Conservation (phyloP, 768 basidiomycete genomes). For the Boletus rufocinnamomeus region DNA sequence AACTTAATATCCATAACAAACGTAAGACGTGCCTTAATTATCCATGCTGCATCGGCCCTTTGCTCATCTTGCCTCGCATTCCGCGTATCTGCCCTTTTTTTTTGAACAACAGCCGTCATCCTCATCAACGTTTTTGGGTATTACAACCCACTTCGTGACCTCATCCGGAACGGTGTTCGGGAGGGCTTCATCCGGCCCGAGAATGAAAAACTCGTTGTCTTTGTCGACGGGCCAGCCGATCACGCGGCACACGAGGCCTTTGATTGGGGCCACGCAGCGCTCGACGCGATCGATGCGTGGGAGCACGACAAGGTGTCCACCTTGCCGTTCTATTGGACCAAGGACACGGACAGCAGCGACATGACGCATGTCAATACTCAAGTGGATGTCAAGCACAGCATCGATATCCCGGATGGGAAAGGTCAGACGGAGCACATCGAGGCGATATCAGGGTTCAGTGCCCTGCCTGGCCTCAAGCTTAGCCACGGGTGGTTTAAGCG, state of each 20-base stretch:
- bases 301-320: conserved; percentile 33
- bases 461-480: conserved; percentile 27
- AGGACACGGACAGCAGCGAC: conserved; percentile 38
- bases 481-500: conserved; percentile 35
- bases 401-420: conserved; percentile 3
- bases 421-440: conserved; percentile 24
- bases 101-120: conserved; percentile 61
- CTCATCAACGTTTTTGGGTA: conserved; percentile 84
- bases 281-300: conserved; percentile 69
- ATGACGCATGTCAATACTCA: conserved; percentile 22
- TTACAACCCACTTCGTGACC: conserved; percentile 78
- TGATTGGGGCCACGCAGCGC: conserved; percentile 77
- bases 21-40: conserved; percentile 47
- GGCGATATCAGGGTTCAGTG: conserved; percentile 22
- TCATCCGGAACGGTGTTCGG: conserved; percentile 66
- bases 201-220: conserved; percentile 63
- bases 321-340: conserved; percentile 53
- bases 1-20: conserved; percentile 83
- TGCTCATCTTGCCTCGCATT: conserved; percentile 2
- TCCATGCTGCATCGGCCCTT: no score
- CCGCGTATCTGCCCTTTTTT: not conserved
- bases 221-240: conserved; percentile 73
- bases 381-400: not conserved
- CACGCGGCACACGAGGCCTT: conserved; percentile 54
- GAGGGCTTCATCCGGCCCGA: conserved; percentile 72